Evolutionary conservation across 306 rosid species (phyloP).

Genomic region (Castanospermum australe): DNA sequence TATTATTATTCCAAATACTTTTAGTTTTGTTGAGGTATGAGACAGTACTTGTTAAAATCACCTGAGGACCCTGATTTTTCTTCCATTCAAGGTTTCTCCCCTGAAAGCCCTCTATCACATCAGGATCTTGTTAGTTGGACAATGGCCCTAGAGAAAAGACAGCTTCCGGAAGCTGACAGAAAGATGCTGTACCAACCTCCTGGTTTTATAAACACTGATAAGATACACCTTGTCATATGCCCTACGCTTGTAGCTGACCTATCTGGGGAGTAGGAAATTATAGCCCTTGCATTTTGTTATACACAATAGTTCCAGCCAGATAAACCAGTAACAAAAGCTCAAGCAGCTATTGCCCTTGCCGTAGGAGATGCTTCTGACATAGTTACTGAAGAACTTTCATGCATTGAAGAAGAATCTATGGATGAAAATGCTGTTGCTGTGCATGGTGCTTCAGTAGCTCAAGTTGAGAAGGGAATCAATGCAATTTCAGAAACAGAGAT

Average conservation of each 20-base stretch:
- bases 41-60: too few relatives aligned
- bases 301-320: slow-evolving; percentile 89
- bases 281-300: slow-evolving; percentile 94
- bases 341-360: slow-evolving; percentile 96
- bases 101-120: slow-evolving; percentile 92
- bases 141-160: slow-evolving; percentile 88
- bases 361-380: slow-evolving; percentile 90
- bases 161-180: slow-evolving; percentile 86
- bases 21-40: slow-evolving; percentile 32
- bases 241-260: slow-evolving; percentile 96
- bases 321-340: slow-evolving; percentile 96
- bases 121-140: slow-evolving; percentile 99
- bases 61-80: too few relatives aligned
- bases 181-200: slow-evolving; percentile 77
- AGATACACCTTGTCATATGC: slow-evolving; percentile 91
- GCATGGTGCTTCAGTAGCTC: slow-evolving; percentile 87
- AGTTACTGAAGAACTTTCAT: slow-evolving; percentile 93
- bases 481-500: too few relatives aligned
- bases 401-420: slow-evolving; percentile 91
- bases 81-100: slow-evolving; percentile 47
- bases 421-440: slow-evolving; percentile 96
- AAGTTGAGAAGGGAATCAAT: slow-evolving; percentile 89
- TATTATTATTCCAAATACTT: slow-evolving; percentile 32
- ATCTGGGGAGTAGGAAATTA: slow-evolving; percentile 93
- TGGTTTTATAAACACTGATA: slow-evolving; percentile 88